Conservation (phyloP, 495 filamentous ascomycete species). For the Penicillium argentinense region DNA sequence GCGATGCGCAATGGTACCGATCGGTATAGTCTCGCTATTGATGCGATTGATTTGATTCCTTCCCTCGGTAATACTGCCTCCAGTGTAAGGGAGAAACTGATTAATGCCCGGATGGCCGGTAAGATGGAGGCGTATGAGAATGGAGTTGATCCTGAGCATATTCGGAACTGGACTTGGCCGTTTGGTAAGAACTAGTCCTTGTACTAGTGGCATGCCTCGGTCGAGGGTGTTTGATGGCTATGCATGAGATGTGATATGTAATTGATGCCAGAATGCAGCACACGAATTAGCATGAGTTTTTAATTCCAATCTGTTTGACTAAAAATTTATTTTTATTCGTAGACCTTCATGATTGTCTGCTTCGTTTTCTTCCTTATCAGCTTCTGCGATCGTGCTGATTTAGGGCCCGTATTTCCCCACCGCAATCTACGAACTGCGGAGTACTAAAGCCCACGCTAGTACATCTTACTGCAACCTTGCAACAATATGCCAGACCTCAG, state of each 20-base stretch:
- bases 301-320: no score
- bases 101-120: constrained; percentile 57
- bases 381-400: no score
- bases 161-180: constrained; percentile 66
- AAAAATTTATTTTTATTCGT: no score
- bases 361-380: no score
- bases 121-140: constrained; percentile 60
- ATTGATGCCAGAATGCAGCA: constrained; percentile 1
- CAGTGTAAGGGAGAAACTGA: constrained; percentile 57
- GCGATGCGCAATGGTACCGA: constrained; percentile 71
- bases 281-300: not conserved
- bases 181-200: constrained; percentile 25
- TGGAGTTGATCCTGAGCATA: constrained; percentile 64
- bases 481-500: no score
- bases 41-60: constrained; percentile 65
- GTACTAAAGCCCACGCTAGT: not conserved
- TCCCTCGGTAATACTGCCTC: constrained; percentile 56
- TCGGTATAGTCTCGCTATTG: constrained; percentile 68
- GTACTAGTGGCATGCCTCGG: no score
- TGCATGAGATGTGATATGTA: not conserved
- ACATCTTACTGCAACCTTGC: no score
- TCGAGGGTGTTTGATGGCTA: not conserved
- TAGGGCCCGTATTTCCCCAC: no score
- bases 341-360: no score
- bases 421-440: no score